phyloP scores from a whole-genome alignment of 371 early-diverging fungal genomes.

The Mucor irregularis region DNA sequence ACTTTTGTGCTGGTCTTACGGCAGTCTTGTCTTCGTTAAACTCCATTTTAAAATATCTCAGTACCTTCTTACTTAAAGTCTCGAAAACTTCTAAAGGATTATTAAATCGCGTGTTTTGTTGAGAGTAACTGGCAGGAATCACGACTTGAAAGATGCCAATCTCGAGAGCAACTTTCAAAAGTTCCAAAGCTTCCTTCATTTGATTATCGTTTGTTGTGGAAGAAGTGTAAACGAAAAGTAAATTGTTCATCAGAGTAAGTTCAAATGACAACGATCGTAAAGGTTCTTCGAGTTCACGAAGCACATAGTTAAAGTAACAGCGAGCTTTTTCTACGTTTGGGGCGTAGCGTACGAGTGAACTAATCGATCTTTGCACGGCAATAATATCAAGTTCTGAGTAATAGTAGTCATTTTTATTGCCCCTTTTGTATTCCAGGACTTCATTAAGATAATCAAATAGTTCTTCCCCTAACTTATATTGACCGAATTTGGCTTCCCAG shows the following conservation, averaged over 20 bases:
- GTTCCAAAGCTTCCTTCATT: conserved; percentile 1
- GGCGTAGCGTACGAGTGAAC: conserved; percentile 21
- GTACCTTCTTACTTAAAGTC: neutral
- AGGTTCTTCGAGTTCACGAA: conserved; percentile 1
- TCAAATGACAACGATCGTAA: conserved; percentile 6
- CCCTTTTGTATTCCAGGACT: neutral
- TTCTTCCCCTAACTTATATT: neutral
- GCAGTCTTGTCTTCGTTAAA: conserved; percentile 5
- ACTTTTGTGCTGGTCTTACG: no score
- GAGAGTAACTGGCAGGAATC: neutral
- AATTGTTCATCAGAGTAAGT: conserved; percentile 13
- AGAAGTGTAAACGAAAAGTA: conserved; percentile 4
- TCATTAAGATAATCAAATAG: neutral
- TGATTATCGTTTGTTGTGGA: neutral
- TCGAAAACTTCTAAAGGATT: neutral
- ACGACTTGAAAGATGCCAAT: neutral
- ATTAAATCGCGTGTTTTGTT: neutral
- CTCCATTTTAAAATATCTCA: neutral
- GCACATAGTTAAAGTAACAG: conserved; percentile 3
- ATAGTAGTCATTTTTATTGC: no score
- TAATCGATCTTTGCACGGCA: conserved; percentile 3
- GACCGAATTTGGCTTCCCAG: neutral
- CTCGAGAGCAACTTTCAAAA: neutral
- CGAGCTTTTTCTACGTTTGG: conserved; percentile 4
- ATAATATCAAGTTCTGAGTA: neutral